These are phyloP conservation scores for Yarrowia yakushimensis DNA, from an alignment of 805 yeast species.

Conservation along the genomic window DNA sequence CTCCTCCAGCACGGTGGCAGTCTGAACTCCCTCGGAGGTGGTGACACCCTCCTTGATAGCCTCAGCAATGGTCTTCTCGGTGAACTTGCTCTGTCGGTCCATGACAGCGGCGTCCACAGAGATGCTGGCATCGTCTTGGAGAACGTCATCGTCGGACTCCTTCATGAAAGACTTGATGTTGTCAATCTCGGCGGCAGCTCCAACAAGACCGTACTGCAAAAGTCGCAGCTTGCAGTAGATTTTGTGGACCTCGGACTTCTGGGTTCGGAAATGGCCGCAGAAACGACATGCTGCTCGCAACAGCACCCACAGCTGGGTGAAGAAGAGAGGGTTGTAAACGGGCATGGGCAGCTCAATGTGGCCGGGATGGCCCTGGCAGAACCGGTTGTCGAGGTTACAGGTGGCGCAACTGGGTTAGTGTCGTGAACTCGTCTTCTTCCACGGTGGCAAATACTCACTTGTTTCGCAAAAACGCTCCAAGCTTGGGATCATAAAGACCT, in stretches of 20 bases:
- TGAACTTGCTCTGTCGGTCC: constrained; percentile 63
- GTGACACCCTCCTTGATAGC: constrained; percentile 78
- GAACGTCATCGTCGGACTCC: constrained; percentile 44
- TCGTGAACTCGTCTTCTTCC: not conserved
- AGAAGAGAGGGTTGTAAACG: constrained; percentile 90
- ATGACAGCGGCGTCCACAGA: constrained; percentile 40
- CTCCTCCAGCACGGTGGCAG: constrained; percentile 84
- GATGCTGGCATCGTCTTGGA: constrained; percentile 39
- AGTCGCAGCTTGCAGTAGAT: constrained; percentile 73
- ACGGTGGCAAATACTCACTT: constrained; percentile 36
- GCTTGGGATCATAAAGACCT: constrained; percentile 90
- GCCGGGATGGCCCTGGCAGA: constrained; percentile 98
- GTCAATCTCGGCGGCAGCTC: constrained; percentile 74
- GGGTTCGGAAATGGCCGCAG: constrained; percentile 82
- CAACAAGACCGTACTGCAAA: constrained; percentile 81
- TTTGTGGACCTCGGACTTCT: constrained; percentile 64
- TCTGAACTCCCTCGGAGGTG: constrained; percentile 60
- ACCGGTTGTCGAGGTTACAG: constrained; percentile 90
- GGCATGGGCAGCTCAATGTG: constrained; percentile 96
- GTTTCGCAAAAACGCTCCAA: constrained; percentile 89
- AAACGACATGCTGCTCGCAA: constrained; percentile 82
- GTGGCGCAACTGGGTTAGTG: constrained; percentile 61
- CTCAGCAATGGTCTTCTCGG: constrained; percentile 61
- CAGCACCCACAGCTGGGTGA: constrained; percentile 82
- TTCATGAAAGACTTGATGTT: constrained; percentile 52